A percentile compares a stretch with the other conserved stretches of the same genome.
Evolutionary conservation across 169 alveolate genomes (phyloP).

Genomic region (Babesia divergens): DNA sequence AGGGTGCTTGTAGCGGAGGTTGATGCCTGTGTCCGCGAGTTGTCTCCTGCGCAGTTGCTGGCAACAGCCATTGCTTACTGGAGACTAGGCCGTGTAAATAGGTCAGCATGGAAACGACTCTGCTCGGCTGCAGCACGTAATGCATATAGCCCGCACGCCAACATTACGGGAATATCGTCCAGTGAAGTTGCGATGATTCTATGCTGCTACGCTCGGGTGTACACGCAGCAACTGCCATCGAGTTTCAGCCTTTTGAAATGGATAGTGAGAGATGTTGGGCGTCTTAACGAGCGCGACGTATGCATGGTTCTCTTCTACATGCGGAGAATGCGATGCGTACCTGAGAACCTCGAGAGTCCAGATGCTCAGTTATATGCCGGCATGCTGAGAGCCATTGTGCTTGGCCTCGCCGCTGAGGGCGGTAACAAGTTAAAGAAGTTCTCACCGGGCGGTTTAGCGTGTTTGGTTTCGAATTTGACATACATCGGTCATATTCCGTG

Average conservation of each 20-base stretch:
- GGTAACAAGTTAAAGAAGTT: conserved; percentile 49
- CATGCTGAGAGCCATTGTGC: conserved; percentile 44
- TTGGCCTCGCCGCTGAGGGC: conserved; percentile 48
- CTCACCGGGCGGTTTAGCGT: conserved; percentile 56
- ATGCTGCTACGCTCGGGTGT: conserved; percentile 57
- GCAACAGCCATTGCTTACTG: conserved; percentile 64
- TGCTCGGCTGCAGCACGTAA: conserved; percentile 47
- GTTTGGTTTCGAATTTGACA: conserved; percentile 45
- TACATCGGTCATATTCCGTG: conserved; percentile 58
- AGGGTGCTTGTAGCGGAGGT: conserved; percentile 33
- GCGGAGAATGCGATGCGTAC: conserved; percentile 45
- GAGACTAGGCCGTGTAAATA: conserved; percentile 30
- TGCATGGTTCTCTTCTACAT: conserved; percentile 54
- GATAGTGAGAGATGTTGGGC: conserved; percentile 41
- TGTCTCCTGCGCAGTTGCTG: conserved; percentile 58
- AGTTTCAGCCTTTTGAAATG: conserved; percentile 46
- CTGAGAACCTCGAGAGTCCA: conserved; percentile 23
- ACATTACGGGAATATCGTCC: conserved; percentile 52
- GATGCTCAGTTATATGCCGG: conserved; percentile 28
- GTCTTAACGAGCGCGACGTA: conserved; percentile 59
- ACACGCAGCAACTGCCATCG: conserved; percentile 30
- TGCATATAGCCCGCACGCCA: conserved; percentile 37
- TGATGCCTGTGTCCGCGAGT: conserved; percentile 2
- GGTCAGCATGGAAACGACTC: conserved; percentile 51
- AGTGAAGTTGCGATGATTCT: conserved; percentile 57